These are phyloP conservation scores for Nicotiana attenuata DNA, from an alignment of 257 asterid species.

Conservation along the genomic window DNA sequence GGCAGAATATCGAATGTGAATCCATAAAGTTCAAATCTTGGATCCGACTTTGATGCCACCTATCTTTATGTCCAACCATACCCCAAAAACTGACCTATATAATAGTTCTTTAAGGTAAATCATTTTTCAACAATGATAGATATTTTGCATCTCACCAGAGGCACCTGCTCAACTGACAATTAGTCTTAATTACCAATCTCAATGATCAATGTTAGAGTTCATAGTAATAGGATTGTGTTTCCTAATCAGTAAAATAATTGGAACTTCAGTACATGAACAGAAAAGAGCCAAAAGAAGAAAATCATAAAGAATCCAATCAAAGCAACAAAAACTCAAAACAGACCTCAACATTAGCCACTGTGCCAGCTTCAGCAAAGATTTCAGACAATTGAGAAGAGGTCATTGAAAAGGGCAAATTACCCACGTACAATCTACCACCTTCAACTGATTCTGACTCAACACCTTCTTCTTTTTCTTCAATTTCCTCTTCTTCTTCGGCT, in stretches of 20 bases:
- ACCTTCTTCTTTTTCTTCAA: conserved; percentile 24
- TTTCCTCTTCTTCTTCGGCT: conserved; percentile 28
- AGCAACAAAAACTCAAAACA: background rate
- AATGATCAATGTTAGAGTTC: background rate
- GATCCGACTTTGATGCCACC: background rate
- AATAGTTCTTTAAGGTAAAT: background rate
- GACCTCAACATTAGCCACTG: conserved; percentile 73
- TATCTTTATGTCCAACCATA: background rate
- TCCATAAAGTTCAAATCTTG: too few species aligned
- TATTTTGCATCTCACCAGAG: background rate
- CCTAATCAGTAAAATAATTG: too few species aligned
- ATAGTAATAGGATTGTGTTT: background rate
- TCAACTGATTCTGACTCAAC: conserved; percentile 35
- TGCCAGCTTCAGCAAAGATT: conserved; percentile 78
- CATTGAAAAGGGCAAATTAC: conserved; percentile 80
- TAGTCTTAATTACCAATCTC: background rate
- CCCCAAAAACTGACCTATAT: background rate
- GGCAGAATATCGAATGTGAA: too few species aligned
- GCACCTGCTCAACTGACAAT: background rate
- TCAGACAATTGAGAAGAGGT: conserved; percentile 72
- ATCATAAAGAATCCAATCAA: background rate
- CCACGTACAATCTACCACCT: conserved; percentile 72
- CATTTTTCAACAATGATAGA: background rate
- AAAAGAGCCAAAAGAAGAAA: background rate
- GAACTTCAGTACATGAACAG: too few species aligned